These are phyloP conservation scores for Cladosporium sp. DNA, from an alignment of 2,329 filamentous ascomycete genomes.

Conservation along the genomic window DNA sequence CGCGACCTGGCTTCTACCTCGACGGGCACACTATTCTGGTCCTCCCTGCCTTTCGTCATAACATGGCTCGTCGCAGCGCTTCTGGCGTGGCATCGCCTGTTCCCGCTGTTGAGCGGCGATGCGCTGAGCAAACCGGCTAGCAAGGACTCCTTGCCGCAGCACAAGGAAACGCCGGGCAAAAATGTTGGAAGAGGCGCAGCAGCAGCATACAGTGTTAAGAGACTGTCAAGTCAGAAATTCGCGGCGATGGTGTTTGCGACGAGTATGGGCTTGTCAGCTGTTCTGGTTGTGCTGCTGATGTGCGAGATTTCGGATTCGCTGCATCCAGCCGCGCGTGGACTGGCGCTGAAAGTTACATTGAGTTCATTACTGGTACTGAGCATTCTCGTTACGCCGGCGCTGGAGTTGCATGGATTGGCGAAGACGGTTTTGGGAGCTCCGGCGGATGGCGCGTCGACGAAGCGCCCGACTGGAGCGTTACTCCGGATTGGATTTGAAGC, in stretches of 20 bases:
- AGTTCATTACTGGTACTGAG: constrained; percentile 67
- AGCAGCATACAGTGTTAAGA: constrained; percentile 16
- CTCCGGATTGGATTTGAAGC: constrained; percentile 49
- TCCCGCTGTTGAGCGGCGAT: constrained; percentile 62
- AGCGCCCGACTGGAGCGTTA: constrained; percentile 51
- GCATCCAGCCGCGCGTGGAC: constrained; percentile 60
- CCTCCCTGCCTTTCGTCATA: constrained; percentile 63
- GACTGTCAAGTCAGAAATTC: constrained; percentile 33
- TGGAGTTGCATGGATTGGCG: constrained; percentile 60
- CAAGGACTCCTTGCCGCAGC: constrained; percentile 45
- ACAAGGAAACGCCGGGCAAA: constrained; percentile 12
- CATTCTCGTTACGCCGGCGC: constrained; percentile 68
- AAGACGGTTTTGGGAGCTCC: constrained; percentile 54
- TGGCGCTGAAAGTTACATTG: constrained; percentile 66
- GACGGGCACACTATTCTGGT: constrained; percentile 51
- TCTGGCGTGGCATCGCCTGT: constrained; percentile 63
- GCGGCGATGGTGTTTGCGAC: constrained; percentile 61
- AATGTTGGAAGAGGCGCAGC: constrained; percentile 1
- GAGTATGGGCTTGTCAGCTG: constrained; percentile 71
- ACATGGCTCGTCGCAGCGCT: constrained; percentile 62
- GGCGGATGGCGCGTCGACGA: constrained; percentile 57
- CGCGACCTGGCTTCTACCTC: constrained; percentile 40
- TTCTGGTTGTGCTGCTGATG: constrained; percentile 74
- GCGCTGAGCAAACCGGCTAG: constrained; percentile 52
- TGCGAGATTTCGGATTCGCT: constrained; percentile 77